phyloP scores from a whole-genome alignment of 2,329 filamentous ascomycete species.

The Coniochaeta sp. region DNA sequence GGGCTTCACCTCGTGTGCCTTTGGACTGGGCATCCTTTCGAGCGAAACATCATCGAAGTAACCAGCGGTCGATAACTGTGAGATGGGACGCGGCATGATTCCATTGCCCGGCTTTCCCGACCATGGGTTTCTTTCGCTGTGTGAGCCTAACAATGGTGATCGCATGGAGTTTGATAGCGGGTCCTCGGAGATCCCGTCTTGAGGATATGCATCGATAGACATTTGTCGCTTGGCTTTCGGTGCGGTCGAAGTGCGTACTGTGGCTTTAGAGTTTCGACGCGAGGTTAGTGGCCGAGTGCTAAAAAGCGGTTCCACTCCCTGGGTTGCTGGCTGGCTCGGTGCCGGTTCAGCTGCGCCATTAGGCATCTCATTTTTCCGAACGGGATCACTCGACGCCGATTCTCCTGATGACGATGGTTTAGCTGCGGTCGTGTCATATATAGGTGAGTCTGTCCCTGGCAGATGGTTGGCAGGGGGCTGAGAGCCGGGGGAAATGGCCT shows the following conservation, averaged over 20 bases:
- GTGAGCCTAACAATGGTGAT: slow-evolving; percentile 21
- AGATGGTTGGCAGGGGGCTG: not conserved
- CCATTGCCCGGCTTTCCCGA: slow-evolving; percentile 15
- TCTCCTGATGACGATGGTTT: not conserved
- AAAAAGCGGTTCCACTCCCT: slow-evolving; percentile 6
- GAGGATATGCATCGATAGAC: slow-evolving; percentile 23
- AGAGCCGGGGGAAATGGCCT: not conserved
- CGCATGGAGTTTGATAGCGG: slow-evolving; percentile 18
- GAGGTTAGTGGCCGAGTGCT: slow-evolving; percentile 10
- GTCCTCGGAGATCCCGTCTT: slow-evolving; percentile 20
- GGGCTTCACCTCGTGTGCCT: slow-evolving; percentile 14
- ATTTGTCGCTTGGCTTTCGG: slow-evolving; percentile 23
- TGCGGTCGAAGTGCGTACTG: slow-evolving; percentile 21
- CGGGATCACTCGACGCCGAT: not conserved
- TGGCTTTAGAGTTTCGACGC: slow-evolving; percentile 26
- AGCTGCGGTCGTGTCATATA: not conserved
- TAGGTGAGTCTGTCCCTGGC: not conserved
- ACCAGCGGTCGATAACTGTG: slow-evolving; percentile 23
- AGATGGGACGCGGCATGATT: slow-evolving; percentile 22
- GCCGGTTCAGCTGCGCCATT: slow-evolving; percentile 9
- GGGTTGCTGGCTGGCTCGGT: slow-evolving; percentile 3
- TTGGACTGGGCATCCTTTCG: slow-evolving; percentile 25
- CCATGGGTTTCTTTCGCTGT: slow-evolving; percentile 15
- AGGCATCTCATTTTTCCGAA: not conserved
- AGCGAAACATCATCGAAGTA: slow-evolving; percentile 24